These are phyloP conservation scores for Serendipita sp. DNA, from an alignment of 768 basidiomycete genomes.

Conservation along the genomic window DNA sequence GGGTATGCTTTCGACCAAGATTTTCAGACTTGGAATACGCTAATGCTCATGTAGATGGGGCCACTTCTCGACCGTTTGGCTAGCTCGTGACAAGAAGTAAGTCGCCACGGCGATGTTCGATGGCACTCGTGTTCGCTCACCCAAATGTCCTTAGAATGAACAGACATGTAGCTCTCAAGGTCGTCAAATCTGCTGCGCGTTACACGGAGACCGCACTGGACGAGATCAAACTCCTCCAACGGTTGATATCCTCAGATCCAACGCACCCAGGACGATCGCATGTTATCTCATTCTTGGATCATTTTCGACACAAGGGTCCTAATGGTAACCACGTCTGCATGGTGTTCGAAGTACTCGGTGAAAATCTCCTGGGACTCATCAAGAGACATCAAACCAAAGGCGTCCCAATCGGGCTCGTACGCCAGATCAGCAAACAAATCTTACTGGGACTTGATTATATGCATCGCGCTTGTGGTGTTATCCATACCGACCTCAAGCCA, in stretches of 20 bases:
- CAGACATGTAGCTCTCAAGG: slow-evolving; percentile 95
- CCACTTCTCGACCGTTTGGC: slow-evolving; percentile 91
- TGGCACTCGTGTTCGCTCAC: background rate
- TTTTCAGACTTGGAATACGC: background rate
- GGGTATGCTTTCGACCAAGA: slow-evolving; percentile 42
- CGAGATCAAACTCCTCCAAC: slow-evolving; percentile 95
- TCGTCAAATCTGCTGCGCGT: slow-evolving; percentile 91
- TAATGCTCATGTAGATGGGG: slow-evolving; percentile 49
- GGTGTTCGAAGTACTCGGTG: slow-evolving; percentile 97
- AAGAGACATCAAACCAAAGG: slow-evolving; percentile 98
- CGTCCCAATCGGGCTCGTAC: slow-evolving; percentile 81
- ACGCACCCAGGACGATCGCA: slow-evolving; percentile 81
- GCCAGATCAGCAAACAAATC: slow-evolving; percentile 94
- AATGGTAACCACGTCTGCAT: slow-evolving; percentile 98
- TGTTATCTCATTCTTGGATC: slow-evolving; percentile 94
- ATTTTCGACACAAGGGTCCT: slow-evolving; percentile 90
- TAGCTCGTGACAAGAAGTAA: slow-evolving; percentile 61
- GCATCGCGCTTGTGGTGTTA: slow-evolving; percentile 92
- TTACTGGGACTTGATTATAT: slow-evolving; percentile 93
- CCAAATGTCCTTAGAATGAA: slow-evolving; percentile 43
- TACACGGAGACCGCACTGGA: slow-evolving; percentile 98
- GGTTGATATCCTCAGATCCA: slow-evolving; percentile 71
- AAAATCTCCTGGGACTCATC: slow-evolving; percentile 90
- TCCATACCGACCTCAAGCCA: slow-evolving; percentile 88
- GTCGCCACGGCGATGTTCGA: slow-evolving; percentile 18